A percentile compares a stretch with the other conserved stretches of the same genome.
phyloP scores from a whole-genome alignment of 345 rosid genomes.

The Bruguiera gymnorhiza region DNA sequence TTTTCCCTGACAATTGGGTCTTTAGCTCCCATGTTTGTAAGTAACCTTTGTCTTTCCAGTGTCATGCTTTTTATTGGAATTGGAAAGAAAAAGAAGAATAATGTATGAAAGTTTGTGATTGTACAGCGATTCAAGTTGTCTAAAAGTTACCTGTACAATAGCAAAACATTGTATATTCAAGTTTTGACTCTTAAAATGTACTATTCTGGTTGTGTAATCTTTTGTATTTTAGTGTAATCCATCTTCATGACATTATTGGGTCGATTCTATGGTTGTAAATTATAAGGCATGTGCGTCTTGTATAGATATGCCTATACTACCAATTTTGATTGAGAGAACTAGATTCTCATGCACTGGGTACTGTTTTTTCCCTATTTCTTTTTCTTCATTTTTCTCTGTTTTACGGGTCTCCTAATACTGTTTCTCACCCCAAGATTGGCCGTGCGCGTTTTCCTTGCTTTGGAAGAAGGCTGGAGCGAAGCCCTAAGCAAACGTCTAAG shows the following conservation, averaged over 20 bases:
- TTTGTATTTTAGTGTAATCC: not conserved
- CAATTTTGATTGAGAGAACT: too few species aligned
- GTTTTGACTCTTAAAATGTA: not conserved
- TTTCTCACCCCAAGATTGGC: too few species aligned
- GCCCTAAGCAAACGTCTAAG: too few species aligned
- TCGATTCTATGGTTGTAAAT: not conserved
- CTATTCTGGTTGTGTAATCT: not conserved
- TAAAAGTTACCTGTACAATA: conserved; percentile 3
- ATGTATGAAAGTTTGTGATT: not conserved
- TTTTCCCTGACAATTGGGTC: conserved; percentile 6
- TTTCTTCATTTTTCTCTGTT: too few species aligned
- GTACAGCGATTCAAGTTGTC: conserved; percentile 9
- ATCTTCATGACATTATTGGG: not conserved
- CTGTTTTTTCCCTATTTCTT: too few species aligned
- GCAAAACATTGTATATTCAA: conserved; percentile 3
- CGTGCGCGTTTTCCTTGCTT: too few species aligned
- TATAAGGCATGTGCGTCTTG: too few species aligned
- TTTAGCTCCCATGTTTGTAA: conserved; percentile 10
- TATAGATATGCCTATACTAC: not conserved
- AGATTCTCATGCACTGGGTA: too few species aligned
- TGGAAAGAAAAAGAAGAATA: not conserved
- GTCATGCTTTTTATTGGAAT: conserved; percentile 17
- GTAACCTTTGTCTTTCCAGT: conserved; percentile 4
- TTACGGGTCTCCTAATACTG: not conserved
- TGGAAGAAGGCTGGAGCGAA: too few species aligned